Conservation (phyloP, 148 eudicot species). For the Persicaria maculosa region DNA sequence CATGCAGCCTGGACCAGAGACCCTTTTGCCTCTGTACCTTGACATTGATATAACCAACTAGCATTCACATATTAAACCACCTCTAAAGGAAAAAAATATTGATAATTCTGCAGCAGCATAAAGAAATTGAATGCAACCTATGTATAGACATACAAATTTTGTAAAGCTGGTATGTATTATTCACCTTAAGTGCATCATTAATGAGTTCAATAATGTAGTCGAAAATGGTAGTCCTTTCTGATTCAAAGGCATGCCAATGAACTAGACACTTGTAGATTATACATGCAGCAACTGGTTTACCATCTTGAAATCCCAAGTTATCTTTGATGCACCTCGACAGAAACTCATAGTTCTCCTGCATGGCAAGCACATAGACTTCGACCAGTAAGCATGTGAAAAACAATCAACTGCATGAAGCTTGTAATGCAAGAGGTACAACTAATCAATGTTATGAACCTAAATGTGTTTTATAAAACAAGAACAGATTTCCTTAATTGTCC, state of each 20-base stretch:
- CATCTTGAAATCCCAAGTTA: conserved; percentile 87
- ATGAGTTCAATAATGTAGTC: conserved; percentile 84
- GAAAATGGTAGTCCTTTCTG: conserved; percentile 93
- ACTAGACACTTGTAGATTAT: conserved; percentile 87
- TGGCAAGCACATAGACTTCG: conserved; percentile 10
- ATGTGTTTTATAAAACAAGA: not conserved
- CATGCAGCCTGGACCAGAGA: not conserved
- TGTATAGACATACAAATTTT: not conserved
- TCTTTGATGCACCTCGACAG: conserved; percentile 84
- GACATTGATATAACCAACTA: not conserved
- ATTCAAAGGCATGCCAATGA: conserved; percentile 93
- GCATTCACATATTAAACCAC: not conserved
- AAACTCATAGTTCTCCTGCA: conserved; percentile 75
- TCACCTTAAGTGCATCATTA: conserved; percentile 73
- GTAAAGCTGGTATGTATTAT: not conserved
- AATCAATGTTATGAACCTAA: not conserved
- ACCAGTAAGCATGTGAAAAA: not conserved
- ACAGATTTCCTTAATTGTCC: no score
- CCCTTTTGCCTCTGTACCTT: not conserved
- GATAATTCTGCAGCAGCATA: not conserved
- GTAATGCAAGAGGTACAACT: not conserved
- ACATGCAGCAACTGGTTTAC: conserved; percentile 92
- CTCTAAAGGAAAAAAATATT: not conserved
- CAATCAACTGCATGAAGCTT: conserved; percentile 3
- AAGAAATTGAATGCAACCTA: not conserved